Evolutionary conservation across 371 early-diverging fungal species (phyloP).

Genomic region (Basidiobolus meristosporus): DNA sequence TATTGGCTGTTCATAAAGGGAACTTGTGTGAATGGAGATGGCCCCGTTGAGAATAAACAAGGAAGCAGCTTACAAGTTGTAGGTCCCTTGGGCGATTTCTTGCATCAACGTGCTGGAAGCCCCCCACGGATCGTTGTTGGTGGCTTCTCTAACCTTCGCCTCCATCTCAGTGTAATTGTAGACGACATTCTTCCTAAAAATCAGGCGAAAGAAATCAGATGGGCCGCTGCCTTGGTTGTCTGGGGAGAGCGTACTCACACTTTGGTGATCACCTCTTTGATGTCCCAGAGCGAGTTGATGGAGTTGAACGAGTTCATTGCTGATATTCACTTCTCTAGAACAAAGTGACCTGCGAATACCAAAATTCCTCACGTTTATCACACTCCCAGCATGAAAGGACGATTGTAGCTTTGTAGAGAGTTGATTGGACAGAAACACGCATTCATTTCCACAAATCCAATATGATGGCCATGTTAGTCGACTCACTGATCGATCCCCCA

Average conservation of each 20-base stretch:
- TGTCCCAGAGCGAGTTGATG: conserved; percentile 7
- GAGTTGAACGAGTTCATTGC: no score
- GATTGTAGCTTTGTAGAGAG: no score
- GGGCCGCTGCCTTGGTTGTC: neutral
- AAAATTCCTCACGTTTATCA: no score
- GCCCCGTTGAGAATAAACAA: neutral
- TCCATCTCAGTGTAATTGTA: conserved; percentile 77
- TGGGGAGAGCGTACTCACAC: conserved; percentile 4
- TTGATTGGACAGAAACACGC: no score
- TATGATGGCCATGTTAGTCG: no score
- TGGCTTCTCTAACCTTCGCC: conserved; percentile 71
- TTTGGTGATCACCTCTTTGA: conserved; percentile 9
- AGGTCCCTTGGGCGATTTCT: conserved; percentile 71
- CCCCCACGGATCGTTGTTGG: conserved; percentile 78
- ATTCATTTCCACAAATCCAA: no score
- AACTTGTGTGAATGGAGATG: neutral
- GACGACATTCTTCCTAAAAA: conserved; percentile 18
- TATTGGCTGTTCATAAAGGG: conserved; percentile 27
- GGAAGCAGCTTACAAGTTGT: conserved; percentile 37
- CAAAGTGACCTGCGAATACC: no score
- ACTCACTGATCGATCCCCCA: no score
- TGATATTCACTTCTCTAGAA: no score
- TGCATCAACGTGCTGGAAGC: conserved; percentile 80
- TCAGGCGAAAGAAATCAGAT: neutral
- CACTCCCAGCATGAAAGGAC: no score